Evolutionary conservation across 2,329 filamentous ascomycete species (phyloP).

Genomic region (Microsporum ferrugineum): DNA sequence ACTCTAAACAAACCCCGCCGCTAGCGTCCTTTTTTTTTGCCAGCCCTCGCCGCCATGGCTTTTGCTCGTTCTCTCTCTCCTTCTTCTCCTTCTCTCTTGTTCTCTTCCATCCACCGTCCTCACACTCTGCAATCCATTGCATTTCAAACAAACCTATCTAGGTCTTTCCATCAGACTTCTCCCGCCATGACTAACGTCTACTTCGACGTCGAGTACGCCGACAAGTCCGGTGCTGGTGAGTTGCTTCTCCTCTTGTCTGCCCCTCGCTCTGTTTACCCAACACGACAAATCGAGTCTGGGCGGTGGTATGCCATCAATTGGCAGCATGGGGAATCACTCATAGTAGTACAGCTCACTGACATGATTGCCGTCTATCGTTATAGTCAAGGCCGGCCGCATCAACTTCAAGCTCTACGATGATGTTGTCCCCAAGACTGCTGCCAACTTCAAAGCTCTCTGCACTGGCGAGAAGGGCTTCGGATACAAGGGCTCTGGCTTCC

Average conservation of each 20-base stretch:
- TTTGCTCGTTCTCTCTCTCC: constrained; percentile 15
- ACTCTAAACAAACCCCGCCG: constrained; percentile 13
- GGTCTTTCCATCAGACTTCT: constrained; percentile 51
- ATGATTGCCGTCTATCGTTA: constrained; percentile 10
- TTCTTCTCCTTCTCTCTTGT: constrained; percentile 16
- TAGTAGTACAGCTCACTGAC: neutral
- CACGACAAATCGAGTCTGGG: neutral
- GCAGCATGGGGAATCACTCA: neutral
- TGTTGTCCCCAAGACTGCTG: constrained; percentile 73
- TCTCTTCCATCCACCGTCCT: constrained; percentile 13
- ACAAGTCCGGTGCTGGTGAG: constrained; percentile 43
- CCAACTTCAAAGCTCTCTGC: constrained; percentile 79
- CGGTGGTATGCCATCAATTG: neutral
- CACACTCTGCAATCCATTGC: constrained; percentile 20
- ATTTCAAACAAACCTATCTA: constrained; percentile 28
- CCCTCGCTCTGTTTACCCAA: constrained; percentile 2
- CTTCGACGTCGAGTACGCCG: constrained; percentile 60
- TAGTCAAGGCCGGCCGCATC: constrained; percentile 67
- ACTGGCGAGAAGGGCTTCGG: constrained; percentile 69
- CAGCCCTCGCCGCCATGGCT: constrained; percentile 17
- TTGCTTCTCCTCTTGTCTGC: neutral
- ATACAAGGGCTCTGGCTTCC: constrained; percentile 74
- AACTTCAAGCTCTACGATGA: constrained; percentile 81
- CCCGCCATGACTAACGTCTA: constrained; percentile 65
- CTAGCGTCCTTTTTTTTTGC: constrained; percentile 11